Percentiles rank a stretch among this genome's conserved stretches.
Conservation (phyloP, 2,329 filamentous ascomycete genomes). For the Xylariaceae sp. region DNA sequence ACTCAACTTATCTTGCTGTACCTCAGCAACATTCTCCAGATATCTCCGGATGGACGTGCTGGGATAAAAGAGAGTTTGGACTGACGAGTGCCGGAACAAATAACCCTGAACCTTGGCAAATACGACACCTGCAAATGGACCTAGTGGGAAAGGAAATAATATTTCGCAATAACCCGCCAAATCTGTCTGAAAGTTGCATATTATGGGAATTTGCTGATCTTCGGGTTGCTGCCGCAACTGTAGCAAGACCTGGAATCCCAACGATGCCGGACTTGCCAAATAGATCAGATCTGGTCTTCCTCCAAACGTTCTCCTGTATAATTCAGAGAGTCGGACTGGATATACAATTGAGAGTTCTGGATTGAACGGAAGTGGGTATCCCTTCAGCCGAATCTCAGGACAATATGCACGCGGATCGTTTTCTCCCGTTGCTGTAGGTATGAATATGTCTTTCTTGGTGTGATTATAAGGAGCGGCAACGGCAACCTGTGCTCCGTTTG, state of each 20-base stretch:
- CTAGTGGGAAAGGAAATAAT: constrained; percentile 63
- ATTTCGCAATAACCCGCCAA: constrained; percentile 67
- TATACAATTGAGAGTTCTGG: constrained; percentile 69
- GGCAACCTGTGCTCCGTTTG: constrained; percentile 62
- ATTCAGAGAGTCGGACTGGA: constrained; percentile 61
- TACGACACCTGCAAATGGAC: constrained; percentile 58
- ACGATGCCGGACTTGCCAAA: constrained; percentile 64
- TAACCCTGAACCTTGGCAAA: constrained; percentile 64
- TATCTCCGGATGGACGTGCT: constrained; percentile 62
- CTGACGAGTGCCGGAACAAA: constrained; percentile 59
- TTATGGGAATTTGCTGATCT: constrained; percentile 54
- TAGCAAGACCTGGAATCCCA: constrained; percentile 70
- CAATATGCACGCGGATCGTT: constrained; percentile 30
- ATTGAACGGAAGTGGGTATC: constrained; percentile 68
- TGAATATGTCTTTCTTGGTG: constrained; percentile 53
- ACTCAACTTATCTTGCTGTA: constrained; percentile 56
- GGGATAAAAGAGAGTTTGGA: constrained; percentile 68
- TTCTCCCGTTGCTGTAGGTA: constrained; percentile 38
- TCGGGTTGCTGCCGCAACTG: constrained; percentile 60
- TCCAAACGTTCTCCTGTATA: constrained; percentile 61
- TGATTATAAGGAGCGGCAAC: constrained; percentile 64
- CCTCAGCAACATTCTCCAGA: constrained; percentile 51
- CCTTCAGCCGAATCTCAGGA: constrained; percentile 58
- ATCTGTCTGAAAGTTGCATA: constrained; percentile 72
- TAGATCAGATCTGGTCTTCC: constrained; percentile 64